Percentiles rank a stretch among this genome's conserved stretches.
phyloP scores from a whole-genome alignment of 495 filamentous ascomycete species.

The Endocarpon pusillum region DNA sequence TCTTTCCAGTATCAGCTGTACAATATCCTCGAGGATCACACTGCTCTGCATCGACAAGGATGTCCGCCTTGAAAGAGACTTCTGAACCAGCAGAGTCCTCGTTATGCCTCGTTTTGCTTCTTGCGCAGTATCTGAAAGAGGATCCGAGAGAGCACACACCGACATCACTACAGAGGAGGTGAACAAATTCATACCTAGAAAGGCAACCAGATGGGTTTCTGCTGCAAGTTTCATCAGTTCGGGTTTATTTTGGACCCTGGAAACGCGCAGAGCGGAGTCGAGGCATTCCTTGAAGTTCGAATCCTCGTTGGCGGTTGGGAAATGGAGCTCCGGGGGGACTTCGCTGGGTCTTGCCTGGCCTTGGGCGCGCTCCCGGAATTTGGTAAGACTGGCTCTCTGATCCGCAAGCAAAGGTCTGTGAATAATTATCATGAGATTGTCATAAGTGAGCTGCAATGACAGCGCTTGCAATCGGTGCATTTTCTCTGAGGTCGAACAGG shows the following conservation, averaged over 20 bases:
- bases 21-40: constrained; percentile 13
- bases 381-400: too few species aligned
- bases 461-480: constrained; percentile 16
- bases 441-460: constrained; percentile 18
- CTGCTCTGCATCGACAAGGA: constrained; percentile 18
- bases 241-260: constrained; percentile 13
- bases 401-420: constrained; percentile 17
- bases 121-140: constrained; percentile 18
- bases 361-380: too few species aligned
- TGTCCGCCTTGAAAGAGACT: constrained; percentile 14
- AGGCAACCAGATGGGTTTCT: constrained; percentile 18
- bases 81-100: constrained; percentile 17
- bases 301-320: not conserved
- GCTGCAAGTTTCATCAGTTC: constrained; percentile 14
- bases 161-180: constrained; percentile 18
- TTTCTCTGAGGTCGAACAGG: constrained; percentile 6
- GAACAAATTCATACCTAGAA: constrained; percentile 21
- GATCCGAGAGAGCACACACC: constrained; percentile 18
- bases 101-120: constrained; percentile 19
- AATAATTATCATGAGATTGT: constrained; percentile 20
- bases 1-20: constrained; percentile 12
- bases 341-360: too few species aligned
- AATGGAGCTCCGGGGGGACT: not conserved
- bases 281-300: too few species aligned
- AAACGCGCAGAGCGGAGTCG: constrained; percentile 17